These are phyloP conservation scores for Cystobasidiaceae sp. DNA, from an alignment of 1,284 basidiomycete genomes.

Conservation along the genomic window DNA sequence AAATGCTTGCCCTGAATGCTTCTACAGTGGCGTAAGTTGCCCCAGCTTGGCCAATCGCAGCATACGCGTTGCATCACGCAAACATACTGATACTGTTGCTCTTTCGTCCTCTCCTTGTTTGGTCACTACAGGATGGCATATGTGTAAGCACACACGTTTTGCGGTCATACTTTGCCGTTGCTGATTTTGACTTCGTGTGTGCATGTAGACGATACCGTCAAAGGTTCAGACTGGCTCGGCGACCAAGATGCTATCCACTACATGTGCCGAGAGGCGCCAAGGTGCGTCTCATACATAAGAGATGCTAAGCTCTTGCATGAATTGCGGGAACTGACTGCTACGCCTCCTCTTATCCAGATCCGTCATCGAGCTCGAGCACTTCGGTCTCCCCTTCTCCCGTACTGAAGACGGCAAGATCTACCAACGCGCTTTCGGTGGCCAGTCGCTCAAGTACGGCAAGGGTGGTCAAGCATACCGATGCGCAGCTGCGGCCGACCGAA, in stretches of 20 bases:
- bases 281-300: conserved; percentile 51
- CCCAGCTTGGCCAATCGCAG: conserved; percentile 13
- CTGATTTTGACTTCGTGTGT: conserved; percentile 36
- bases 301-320: not conserved
- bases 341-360: conserved; percentile 31
- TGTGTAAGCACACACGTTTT: conserved; percentile 55
- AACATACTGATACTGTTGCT: not conserved
- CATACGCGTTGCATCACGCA: not conserved
- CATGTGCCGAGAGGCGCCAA: conserved; percentile 95
- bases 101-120: not conserved
- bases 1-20: conserved; percentile 10
- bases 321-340: not conserved
- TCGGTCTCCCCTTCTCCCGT: conserved; percentile 96
- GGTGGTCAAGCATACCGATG: conserved; percentile 99
- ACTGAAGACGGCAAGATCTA: conserved; percentile 99
- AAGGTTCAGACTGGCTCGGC: conserved; percentile 99
- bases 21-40: conserved; percentile 27
- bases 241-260: conserved; percentile 99
- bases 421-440: conserved; percentile 98
- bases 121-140: conserved; percentile 72
- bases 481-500: conserved; percentile 97
- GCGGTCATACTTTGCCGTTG: not conserved
- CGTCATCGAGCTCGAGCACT: conserved; percentile 80
- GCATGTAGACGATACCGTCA: conserved; percentile 71
- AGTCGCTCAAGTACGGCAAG: conserved; percentile 95